These are phyloP conservation scores for Monilinia polystroma DNA, from an alignment of 2,329 filamentous ascomycete species.

Conservation along the genomic window DNA sequence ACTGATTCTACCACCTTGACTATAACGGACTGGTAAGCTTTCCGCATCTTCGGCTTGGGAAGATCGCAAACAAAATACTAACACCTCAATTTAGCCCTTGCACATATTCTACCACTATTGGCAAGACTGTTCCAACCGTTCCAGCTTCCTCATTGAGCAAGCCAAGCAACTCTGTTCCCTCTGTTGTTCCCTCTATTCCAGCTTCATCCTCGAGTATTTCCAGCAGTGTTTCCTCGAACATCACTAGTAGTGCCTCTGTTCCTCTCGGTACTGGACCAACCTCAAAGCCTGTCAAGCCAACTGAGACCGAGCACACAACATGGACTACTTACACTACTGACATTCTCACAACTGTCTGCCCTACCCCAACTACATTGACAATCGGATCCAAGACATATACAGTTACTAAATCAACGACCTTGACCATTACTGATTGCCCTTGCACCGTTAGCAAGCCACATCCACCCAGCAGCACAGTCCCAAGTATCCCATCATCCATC, in stretches of 20 bases:
- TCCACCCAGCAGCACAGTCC: slow-evolving; percentile 7
- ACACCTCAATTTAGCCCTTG: slow-evolving; percentile 15
- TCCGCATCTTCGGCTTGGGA: background rate
- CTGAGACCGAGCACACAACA: slow-evolving; percentile 19
- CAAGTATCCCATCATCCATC: slow-evolving; percentile 8
- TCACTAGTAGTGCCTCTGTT: slow-evolving; percentile 1
- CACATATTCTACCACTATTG: slow-evolving; percentile 21
- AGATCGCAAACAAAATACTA: background rate
- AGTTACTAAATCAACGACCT: slow-evolving; percentile 56
- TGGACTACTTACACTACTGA: slow-evolving; percentile 23
- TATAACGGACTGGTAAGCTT: slow-evolving; percentile 44
- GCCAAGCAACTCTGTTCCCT: background rate
- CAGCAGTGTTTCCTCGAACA: background rate
- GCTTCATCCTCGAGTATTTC: slow-evolving; percentile 8
- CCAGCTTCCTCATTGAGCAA: slow-evolving; percentile 4
- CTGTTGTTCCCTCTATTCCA: background rate
- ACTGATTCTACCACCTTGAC: slow-evolving; percentile 54
- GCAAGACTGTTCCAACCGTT: background rate
- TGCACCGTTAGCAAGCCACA: slow-evolving; percentile 40
- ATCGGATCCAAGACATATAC: slow-evolving; percentile 50
- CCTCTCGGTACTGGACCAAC: slow-evolving; percentile 9
- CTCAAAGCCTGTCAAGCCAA: background rate
- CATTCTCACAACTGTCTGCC: slow-evolving; percentile 23
- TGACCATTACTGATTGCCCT: slow-evolving; percentile 50
- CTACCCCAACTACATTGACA: slow-evolving; percentile 43